These are phyloP conservation scores for Saccharum spontaneum DNA, from an alignment of 176 grass and related monocot genomes.

Conservation along the genomic window DNA sequence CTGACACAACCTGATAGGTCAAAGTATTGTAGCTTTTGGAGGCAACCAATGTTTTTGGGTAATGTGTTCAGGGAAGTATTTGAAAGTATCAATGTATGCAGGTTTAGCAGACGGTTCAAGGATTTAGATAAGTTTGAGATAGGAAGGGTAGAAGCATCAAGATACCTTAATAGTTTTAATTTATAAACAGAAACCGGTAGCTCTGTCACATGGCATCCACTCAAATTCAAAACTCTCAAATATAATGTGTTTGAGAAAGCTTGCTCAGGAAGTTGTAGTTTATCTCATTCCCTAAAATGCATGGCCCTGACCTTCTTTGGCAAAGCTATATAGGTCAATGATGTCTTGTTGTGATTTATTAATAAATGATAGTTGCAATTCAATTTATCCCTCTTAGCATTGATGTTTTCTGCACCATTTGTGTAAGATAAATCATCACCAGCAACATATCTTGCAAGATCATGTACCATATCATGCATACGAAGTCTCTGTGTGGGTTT, in stretches of 20 bases:
- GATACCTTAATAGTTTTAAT: constrained; percentile 46
- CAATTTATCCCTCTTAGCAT: background rate
- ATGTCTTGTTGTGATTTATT: background rate
- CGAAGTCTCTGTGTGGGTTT: background rate
- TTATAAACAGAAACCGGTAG: constrained; percentile 34
- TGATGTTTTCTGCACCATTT: background rate
- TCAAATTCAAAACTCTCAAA: constrained; percentile 47
- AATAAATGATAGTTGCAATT: constrained; percentile 32
- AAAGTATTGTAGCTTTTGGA: constrained; percentile 36
- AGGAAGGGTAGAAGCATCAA: constrained; percentile 33
- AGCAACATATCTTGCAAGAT: constrained; percentile 43
- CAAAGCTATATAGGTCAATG: background rate
- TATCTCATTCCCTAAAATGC: background rate
- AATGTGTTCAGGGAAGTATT: constrained; percentile 20
- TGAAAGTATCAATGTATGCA: constrained; percentile 39
- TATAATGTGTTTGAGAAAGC: constrained; percentile 2
- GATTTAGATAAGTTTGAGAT: constrained; percentile 39
- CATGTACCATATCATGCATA: constrained; percentile 48
- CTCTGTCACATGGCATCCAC: constrained; percentile 24
- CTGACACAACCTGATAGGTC: constrained; percentile 29
- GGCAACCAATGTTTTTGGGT: constrained; percentile 31
- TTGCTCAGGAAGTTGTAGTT: background rate
- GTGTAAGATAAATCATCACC: constrained; percentile 28
- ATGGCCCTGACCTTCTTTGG: constrained; percentile 37
- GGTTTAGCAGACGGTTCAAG: constrained; percentile 7